Base-by-base conservation (phyloP, 768 basidiomycete genomes). In the Pluteus cervinus region DNA sequence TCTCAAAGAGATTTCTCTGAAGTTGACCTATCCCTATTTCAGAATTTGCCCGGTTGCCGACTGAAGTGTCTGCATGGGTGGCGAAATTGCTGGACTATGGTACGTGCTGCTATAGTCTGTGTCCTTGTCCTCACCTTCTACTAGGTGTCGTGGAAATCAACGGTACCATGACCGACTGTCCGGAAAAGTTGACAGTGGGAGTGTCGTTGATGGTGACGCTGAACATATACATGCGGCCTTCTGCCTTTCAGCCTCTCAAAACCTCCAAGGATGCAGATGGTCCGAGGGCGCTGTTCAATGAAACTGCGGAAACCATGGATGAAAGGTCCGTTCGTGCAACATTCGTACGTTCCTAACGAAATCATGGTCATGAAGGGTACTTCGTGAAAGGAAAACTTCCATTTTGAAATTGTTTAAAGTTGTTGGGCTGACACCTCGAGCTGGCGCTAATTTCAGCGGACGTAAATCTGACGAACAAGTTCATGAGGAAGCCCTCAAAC, bases 21-120 rank as follows among this genome's bases (percentile, higher is more conserved):
- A 16, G 34, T 31, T 43, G 31, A 36, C 23, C 7, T 37, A 17
- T 33, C 36, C 17, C 16, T 37, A 41, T 33, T n/a, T 11, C 52
- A 85, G 87, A 89, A 49, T 84, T 92, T 47, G 88, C 85, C 7
- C 68, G 88, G 17, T 56, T 92, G 18, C 78, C 83, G 0, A 79
- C 77, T 39, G 78, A 83, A 24, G 64, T 74, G 17, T 75, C 84
- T 4, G 66, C 68, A 47, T 90, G 86, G 87, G 69, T 86, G 11
- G 76, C 82, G 14, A 79, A 71, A 43, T 61, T 91, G 3, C 61
- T 90, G 10, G 88, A 91, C 48, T 63, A 79, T 29, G 75, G 86
- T 84, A 43, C 29, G 62, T 44, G 12, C 28, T 24, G 18, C 31
- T 16, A 18, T 10, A 24, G 38, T 31, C 28, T 23, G 17, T 24